Percentiles rank a stretch among this genome's conserved stretches.
phyloP scores from a whole-genome alignment of 1,284 basidiomycete species.

The Ceratobasidium papillatum region DNA sequence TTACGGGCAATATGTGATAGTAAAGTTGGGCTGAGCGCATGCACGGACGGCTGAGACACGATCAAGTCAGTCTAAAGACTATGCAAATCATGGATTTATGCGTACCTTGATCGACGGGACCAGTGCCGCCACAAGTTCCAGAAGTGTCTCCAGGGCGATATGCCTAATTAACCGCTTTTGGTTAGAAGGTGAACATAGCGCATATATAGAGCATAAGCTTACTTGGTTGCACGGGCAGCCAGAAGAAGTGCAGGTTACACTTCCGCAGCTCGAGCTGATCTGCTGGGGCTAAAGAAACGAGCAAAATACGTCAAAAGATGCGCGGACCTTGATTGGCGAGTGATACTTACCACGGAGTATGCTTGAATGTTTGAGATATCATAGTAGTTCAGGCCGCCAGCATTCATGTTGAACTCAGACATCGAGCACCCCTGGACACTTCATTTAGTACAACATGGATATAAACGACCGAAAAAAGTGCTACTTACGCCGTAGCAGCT shows the following conservation, averaged over 20 bases:
- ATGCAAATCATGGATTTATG: background rate
- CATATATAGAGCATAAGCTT: background rate
- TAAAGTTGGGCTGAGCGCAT: slow-evolving; percentile 35
- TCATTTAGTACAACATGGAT: background rate
- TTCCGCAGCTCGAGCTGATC: slow-evolving; percentile 14
- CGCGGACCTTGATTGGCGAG: background rate
- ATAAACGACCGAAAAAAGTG: background rate
- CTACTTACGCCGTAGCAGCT: slow-evolving; percentile 39
- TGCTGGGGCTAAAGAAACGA: background rate
- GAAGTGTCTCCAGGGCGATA: slow-evolving; percentile 39
- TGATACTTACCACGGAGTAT: slow-evolving; percentile 27
- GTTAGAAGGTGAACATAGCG: background rate
- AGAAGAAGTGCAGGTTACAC: slow-evolving; percentile 40
- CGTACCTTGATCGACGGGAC: slow-evolving; percentile 28
- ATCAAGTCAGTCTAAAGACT: background rate
- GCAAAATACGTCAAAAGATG: background rate
- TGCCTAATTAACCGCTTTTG: background rate
- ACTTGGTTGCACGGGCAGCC: slow-evolving; percentile 40
- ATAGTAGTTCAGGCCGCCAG: slow-evolving; percentile 36
- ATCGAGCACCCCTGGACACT: slow-evolving; percentile 15
- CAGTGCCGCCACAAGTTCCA: slow-evolving; percentile 30
- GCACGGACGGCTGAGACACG: slow-evolving; percentile 13
- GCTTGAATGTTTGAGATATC: slow-evolving; percentile 42
- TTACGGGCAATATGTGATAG: slow-evolving; percentile 42
- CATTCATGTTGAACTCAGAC: slow-evolving; percentile 38